Evolutionary conservation across 805 yeast species (phyloP), one percentile per base, ranked within the genome.

Genomic region (Brettanomyces naardenensis): DNA sequence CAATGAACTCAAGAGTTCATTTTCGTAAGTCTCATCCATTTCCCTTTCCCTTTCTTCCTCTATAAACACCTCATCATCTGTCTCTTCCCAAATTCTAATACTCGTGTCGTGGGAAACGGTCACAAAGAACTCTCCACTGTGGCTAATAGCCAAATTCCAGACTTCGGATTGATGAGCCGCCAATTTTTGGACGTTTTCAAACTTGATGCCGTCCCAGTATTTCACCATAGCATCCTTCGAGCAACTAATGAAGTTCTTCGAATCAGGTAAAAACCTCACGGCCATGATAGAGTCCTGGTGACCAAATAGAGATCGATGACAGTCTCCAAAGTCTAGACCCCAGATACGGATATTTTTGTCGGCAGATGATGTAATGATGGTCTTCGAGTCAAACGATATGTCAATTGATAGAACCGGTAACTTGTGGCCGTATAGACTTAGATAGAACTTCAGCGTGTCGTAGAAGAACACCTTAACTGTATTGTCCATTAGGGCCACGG

Each of bases 271-370:
- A 53, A 92, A 92, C 43, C 67, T 73, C 22, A 90, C 95, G 45
- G 73, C 71, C 95, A 90, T 86, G 42, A 92, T 85, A 3, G 95
- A 81, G 58, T 92, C 99, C 53, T 88, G 95, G 58, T 92, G 99
- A 1, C 95, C 99, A 59, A 92, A 92, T 20, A 92, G 76, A 2
- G 97, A 90, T 57, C 82, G 83, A 61, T 92, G 98, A 68, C 98
- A 92, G 61, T 92, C 99, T 62, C 99, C 99, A 61, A 92, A 92
- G 59, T 92, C 98, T 41, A 92, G 66, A 36, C 99, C 99, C 99
- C 99, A 92, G 41, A 92, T 83, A 62, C 94, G 88, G 55, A 92
- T 85, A 60, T 92, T 92, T 61, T 92, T 92, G 62, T 92, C 99
- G 0, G 98, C 98, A 1, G 97, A 87, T 4, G 96, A 85, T 0